Evolutionary conservation across 2,329 filamentous ascomycete species (phyloP), one percentile per base, ranked within the genome.

Genomic region (Colletotrichum paranaense): DNA sequence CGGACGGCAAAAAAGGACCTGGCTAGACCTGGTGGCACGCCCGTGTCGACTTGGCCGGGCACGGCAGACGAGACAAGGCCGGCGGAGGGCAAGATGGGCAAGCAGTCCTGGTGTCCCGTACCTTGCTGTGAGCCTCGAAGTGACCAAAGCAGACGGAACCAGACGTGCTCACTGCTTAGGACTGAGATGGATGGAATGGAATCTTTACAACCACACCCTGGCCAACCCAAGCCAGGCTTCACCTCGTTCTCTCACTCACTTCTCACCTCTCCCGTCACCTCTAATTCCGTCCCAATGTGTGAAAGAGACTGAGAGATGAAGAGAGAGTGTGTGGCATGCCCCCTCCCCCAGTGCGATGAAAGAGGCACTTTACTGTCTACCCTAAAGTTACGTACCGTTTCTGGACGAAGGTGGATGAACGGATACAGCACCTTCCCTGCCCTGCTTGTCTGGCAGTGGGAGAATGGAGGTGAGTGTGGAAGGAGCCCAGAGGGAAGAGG

Each of bases 331-430:
- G 42, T 49, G 42, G 42, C 19, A 12, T 14, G 14, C 38, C 30
- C 12, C 14, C 22, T 53, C 28, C n/a, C 28, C 26, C 22, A 9
- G 24, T 22, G 60, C 38, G 12, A 35, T 55, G 14, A 22, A 52
- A 19, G 28, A 19, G 24, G 30, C 26, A 67, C 12, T 14, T 63
- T 24, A 58, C 67, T 69, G 60, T 67, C n/a, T 38, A 32, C 19
- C 42, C 32, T 35, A 32, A 28, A 24, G 24, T 14, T 56, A 65
- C 49, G 32, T 55, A 58, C 69, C 64, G 35, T 63, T 62, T 72
- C 49, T 68, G 52, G 69, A 72, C 42, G 52, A 58, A 58, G 56
- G 46, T 56, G 22, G 56, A 58, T 14, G 46, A n/a, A 42, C 5
- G 60, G 30, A 52, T 53, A 53, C 28, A 52, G n/a, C 28, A 49